phyloP scores from a whole-genome alignment of 441 rosid genomes.

The Syzygium syzygioides region DNA sequence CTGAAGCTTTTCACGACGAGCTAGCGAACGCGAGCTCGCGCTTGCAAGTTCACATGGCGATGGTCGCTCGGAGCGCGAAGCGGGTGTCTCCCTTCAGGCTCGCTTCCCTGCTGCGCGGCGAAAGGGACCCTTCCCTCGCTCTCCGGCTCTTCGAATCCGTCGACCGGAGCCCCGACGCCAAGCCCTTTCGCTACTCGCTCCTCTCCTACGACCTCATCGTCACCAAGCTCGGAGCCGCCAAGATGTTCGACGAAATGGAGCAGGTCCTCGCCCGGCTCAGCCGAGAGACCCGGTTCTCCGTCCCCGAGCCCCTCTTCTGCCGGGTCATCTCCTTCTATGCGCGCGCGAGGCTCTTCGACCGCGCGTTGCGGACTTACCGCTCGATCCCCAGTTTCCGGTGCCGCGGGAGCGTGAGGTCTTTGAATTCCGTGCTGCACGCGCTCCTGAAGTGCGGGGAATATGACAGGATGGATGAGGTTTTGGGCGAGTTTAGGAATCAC shows the following conservation, averaged over 20 bases:
- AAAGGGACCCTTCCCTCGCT: slow-evolving; percentile 60
- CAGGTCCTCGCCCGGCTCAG: slow-evolving; percentile 54
- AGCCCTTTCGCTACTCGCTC: slow-evolving; percentile 47
- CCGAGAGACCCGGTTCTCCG: slow-evolving; percentile 34
- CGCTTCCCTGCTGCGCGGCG: slow-evolving; percentile 55
- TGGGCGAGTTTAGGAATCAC: slow-evolving; percentile 26
- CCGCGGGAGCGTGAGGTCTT: slow-evolving; percentile 43
- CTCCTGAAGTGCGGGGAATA: slow-evolving; percentile 32
- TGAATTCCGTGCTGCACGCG: slow-evolving; percentile 49
- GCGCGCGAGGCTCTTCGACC: slow-evolving; percentile 36
- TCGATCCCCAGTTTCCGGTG: slow-evolving; percentile 63
- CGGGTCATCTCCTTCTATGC: slow-evolving; percentile 50
- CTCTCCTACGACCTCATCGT: slow-evolving; percentile 71
- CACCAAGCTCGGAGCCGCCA: slow-evolving; percentile 68
- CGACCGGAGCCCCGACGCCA: neutral
- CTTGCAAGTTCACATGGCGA: neutral
- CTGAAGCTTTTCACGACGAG: neutral
- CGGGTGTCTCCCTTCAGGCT: slow-evolving; percentile 54
- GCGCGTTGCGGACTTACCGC: slow-evolving; percentile 53
- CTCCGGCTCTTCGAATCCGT: slow-evolving; percentile 14
- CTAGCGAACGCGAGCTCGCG: neutral
- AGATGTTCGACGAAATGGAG: slow-evolving; percentile 63
- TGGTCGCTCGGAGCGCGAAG: slow-evolving; percentile 9
- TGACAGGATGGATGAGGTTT: slow-evolving; percentile 30
- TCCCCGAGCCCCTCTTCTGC: slow-evolving; percentile 57